Percentiles rank a stretch among this genome's conserved stretches.
phyloP scores from a whole-genome alignment of 2,329 filamentous ascomycete genomes.

The Penicillium sp. region DNA sequence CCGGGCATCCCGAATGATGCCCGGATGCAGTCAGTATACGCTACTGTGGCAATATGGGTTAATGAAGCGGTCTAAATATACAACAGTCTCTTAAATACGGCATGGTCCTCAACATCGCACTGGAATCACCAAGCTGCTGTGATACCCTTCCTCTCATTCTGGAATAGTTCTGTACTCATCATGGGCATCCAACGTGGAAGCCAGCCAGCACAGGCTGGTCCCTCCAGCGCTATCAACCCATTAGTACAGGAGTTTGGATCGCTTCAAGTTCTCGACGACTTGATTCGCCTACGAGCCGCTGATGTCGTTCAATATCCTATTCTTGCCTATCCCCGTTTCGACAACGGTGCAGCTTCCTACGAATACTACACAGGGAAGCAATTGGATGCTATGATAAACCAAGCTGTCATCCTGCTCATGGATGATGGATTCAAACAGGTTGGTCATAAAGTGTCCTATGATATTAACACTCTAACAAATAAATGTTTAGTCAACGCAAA shows the following conservation, averaged over 20 bases:
- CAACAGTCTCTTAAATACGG: conserved; percentile 3
- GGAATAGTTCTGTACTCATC: background rate
- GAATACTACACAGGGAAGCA: conserved; percentile 45
- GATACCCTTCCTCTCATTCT: background rate
- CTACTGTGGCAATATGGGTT: background rate
- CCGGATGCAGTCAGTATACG: conserved; percentile 10
- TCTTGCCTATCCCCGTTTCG: conserved; percentile 42
- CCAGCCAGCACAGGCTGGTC: conserved; percentile 7
- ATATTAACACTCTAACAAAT: background rate
- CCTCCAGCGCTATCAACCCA: conserved; percentile 10
- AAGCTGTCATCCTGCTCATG: conserved; percentile 35
- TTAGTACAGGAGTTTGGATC: conserved; percentile 39
- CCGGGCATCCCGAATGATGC: conserved; percentile 14
- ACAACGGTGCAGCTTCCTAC: conserved; percentile 37
- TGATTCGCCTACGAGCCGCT: conserved; percentile 42
- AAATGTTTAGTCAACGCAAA: conserved; percentile 16
- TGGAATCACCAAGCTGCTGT: background rate
- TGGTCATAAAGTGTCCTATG: background rate
- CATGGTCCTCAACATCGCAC: background rate
- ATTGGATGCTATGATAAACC: conserved; percentile 38
- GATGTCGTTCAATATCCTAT: conserved; percentile 44
- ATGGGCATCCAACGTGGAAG: conserved; percentile 25
- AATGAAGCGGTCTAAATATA: background rate
- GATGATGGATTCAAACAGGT: conserved; percentile 32
- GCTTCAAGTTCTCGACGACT: conserved; percentile 44